Conservation (phyloP, 2,329 filamentous ascomycete species). For the Chrysoporthe puriensis region DNA sequence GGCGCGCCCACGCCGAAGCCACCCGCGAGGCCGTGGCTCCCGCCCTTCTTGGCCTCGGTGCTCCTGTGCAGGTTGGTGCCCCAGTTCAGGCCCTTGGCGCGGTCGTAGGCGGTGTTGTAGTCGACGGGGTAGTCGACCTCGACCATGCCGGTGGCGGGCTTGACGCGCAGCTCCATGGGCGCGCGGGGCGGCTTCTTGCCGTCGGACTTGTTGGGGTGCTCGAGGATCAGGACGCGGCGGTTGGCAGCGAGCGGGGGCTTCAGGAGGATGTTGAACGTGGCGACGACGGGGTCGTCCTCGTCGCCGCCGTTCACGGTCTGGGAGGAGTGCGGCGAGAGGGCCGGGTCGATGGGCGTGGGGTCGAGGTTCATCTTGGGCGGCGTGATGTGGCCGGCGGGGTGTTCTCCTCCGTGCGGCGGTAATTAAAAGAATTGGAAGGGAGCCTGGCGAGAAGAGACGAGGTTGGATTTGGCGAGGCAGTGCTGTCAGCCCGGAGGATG, state of each 20-base stretch:
- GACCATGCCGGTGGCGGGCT: slow-evolving; percentile 79
- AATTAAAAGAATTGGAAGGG: not conserved
- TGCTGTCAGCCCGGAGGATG: not conserved
- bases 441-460: not conserved
- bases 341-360: slow-evolving; percentile 23
- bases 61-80: slow-evolving; percentile 73
- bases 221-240: slow-evolving; percentile 77
- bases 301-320: slow-evolving; percentile 9
- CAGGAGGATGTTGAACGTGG: slow-evolving; percentile 83
- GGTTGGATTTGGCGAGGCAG: not conserved
- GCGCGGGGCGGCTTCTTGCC: slow-evolving; percentile 53
- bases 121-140: slow-evolving; percentile 90
- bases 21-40: slow-evolving; percentile 71
- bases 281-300: slow-evolving; percentile 69
- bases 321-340: slow-evolving; percentile 17
- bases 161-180: slow-evolving; percentile 79
- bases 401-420: not conserved
- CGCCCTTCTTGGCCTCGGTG: slow-evolving; percentile 61
- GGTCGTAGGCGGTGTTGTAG: slow-evolving; percentile 76
- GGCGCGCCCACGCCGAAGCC: slow-evolving; percentile 69
- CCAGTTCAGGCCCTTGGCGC: slow-evolving; percentile 79
- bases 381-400: not conserved
- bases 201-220: slow-evolving; percentile 80
- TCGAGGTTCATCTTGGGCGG: slow-evolving; percentile 22
- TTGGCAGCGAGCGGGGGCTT: slow-evolving; percentile 69